Conservation (phyloP, 345 rosid genomes). For the Durio zibethinus region DNA sequence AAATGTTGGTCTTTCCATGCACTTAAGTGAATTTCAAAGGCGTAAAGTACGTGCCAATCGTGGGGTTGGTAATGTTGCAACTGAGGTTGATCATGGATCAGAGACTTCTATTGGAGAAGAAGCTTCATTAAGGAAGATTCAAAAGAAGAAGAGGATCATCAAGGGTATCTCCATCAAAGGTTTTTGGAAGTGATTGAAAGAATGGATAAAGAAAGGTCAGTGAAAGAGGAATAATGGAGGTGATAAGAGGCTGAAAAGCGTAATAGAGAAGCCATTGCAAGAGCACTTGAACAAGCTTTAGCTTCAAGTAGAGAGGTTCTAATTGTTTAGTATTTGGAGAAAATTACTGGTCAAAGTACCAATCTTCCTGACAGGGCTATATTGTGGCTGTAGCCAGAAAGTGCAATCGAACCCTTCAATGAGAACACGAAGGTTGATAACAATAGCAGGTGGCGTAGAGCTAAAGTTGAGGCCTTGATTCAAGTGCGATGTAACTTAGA, state of each 20-base stretch:
- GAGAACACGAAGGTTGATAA: conserved; percentile 16
- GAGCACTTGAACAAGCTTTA: conserved; percentile 37
- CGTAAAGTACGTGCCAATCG: conserved; percentile 12
- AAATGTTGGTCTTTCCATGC: conserved; percentile 14
- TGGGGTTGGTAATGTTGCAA: conserved; percentile 7
- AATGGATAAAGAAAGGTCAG: conserved; percentile 35
- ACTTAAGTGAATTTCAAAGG: background rate
- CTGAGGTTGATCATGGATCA: conserved; percentile 33
- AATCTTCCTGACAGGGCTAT: conserved; percentile 29
- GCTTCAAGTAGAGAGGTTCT: conserved; percentile 43
- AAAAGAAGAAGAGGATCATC: conserved; percentile 41
- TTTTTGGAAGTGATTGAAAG: conserved; percentile 42
- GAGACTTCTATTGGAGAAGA: conserved; percentile 30
- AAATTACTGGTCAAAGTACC: conserved; percentile 39
- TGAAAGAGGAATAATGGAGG: conserved; percentile 43
- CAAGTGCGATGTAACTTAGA: conserved; percentile 32
- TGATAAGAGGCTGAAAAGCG: conserved; percentile 29
- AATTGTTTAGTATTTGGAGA: conserved; percentile 36
- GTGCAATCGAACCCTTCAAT: conserved; percentile 14
- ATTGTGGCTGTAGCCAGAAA: conserved; percentile 17
- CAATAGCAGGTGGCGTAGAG: conserved; percentile 34
- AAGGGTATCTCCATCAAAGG: conserved; percentile 37
- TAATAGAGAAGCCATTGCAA: conserved; percentile 36
- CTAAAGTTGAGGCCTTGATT: conserved; percentile 46
- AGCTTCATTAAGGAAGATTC: conserved; percentile 24